phyloP scores from a whole-genome alignment of 2,329 filamentous ascomycete species.

The Arthrobotrys iridis region DNA sequence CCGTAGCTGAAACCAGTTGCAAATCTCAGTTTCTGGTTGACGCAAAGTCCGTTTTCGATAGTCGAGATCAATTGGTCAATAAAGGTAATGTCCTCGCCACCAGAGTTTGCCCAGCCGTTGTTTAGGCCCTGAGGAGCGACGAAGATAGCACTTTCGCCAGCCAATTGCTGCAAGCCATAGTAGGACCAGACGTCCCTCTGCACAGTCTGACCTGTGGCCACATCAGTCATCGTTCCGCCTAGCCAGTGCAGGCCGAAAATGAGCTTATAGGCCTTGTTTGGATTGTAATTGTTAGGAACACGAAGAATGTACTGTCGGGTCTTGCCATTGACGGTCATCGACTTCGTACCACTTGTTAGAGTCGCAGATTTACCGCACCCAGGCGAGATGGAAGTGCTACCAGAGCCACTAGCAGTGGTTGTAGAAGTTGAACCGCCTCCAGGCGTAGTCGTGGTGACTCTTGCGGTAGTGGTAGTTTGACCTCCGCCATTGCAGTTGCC shows the following conservation, averaged over 20 bases:
- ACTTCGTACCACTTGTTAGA: constrained; percentile 59
- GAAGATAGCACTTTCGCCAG: constrained; percentile 62
- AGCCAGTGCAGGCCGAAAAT: constrained; percentile 64
- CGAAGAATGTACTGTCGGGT: constrained; percentile 62
- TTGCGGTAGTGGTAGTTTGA: neutral
- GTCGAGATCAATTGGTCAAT: constrained; percentile 62
- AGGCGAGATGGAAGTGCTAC: constrained; percentile 16
- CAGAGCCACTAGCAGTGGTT: neutral
- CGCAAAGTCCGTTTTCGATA: constrained; percentile 62
- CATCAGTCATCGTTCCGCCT: constrained; percentile 61
- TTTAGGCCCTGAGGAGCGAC: constrained; percentile 63
- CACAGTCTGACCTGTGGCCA: constrained; percentile 61
- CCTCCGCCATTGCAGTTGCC: constrained; percentile 44
- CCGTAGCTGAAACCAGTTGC: constrained; percentile 65
- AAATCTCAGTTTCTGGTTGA: constrained; percentile 63
- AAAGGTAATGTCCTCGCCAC: constrained; percentile 63
- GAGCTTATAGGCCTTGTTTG: constrained; percentile 61
- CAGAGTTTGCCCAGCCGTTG: constrained; percentile 63
- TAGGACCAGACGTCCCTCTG: no score
- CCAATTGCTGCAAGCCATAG: constrained; percentile 62
- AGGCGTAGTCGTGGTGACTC: neutral
- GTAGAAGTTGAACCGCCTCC: neutral
- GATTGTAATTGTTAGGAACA: constrained; percentile 63
- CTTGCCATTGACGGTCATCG: constrained; percentile 61
- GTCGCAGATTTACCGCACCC: constrained; percentile 31